Base-by-base conservation (phyloP, 306 rosid genomes). In the Echinosophora koreensis region DNA sequence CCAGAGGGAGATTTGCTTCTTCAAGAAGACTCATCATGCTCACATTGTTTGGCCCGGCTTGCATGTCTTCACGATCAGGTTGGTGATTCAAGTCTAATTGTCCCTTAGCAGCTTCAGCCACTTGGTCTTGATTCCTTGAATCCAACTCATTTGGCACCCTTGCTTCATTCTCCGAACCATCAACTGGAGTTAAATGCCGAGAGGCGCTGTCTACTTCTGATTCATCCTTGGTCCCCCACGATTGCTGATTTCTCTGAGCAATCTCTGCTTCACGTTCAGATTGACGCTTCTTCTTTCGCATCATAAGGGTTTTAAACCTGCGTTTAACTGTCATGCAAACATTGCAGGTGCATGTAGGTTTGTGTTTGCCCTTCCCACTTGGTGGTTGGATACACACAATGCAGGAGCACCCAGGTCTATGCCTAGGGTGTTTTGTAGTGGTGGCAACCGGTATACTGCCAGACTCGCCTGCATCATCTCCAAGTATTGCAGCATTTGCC, bases 371-470 rank as follows among this genome's bases (percentile, higher is more conserved):
- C 86, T 95, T 95, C 66, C 99, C 99, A 60, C 99, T 95, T 0
- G 99, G 99, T 66, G 99, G 99, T 82, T 95, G 99, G 89, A 95
- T 95, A 86, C 99, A 95, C 66, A 95, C 99, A 82, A 95, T 95
- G 86, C 99, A 95, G 60, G 99, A 92, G 90, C 99, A 95, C 74
- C 99, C 99, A 16, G 99, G 97, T 42, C 99, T 96, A 77, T 95
- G 99, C 70, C 99, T 84, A 15, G 99, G 99, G 83, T 95, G 99
- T 77, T 81, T 92, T 42, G 99, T 95, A 49, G 99, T 95, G 58
- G 97, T 92, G 30, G 93, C 93, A 2, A 92, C 90, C 44, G 91
- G 88, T 51, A 88, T 74, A 50, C 85, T 85, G 52, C 87, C 90
- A 61, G 94, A 80, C 27, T 87, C 94, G 55, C 91, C 82, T 62